Conservation (phyloP, 345 rosid genomes). For the Aquilaria sinensis region DNA sequence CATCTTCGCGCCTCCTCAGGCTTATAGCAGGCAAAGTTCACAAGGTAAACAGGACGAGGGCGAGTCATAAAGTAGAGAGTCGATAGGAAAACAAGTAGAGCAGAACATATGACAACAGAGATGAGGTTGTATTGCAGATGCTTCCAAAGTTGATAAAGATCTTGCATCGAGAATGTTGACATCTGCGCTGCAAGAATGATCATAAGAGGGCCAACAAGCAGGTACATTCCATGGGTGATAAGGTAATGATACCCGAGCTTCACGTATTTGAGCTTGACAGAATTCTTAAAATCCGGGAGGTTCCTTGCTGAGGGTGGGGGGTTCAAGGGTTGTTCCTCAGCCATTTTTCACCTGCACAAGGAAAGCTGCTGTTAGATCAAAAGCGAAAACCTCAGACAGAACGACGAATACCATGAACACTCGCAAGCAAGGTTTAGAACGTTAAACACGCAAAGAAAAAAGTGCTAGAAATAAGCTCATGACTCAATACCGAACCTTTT, state of each 20-base stretch:
- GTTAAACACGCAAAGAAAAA: no score
- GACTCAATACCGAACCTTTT: no score
- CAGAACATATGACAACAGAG: slow-evolving; percentile 33
- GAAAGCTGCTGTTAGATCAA: not conserved
- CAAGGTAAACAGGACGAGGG: slow-evolving; percentile 38
- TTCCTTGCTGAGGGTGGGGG: slow-evolving; percentile 9
- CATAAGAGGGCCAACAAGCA: slow-evolving; percentile 40
- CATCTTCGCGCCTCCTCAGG: slow-evolving; percentile 33
- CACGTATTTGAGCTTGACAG: slow-evolving; percentile 56
- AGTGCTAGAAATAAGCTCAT: no score
- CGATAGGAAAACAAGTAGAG: slow-evolving; percentile 33
- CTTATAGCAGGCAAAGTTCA: slow-evolving; percentile 40
- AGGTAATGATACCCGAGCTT: slow-evolving; percentile 69
- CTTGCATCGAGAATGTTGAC: slow-evolving; percentile 32
- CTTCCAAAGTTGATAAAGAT: slow-evolving; percentile 40
- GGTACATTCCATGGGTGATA: slow-evolving; percentile 60
- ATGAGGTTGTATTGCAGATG: slow-evolving; percentile 49
- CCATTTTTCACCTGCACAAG: slow-evolving; percentile 8
- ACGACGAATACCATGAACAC: no score
- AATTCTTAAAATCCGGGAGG: slow-evolving; percentile 57
- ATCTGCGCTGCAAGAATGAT: slow-evolving; percentile 30
- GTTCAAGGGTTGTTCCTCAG: slow-evolving; percentile 14
- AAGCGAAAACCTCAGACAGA: not conserved
- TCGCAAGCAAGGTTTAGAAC: no score
- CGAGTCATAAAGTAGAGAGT: slow-evolving; percentile 43